Base-by-base conservation (phyloP, 768 basidiomycete species). In the Megacollybia marginata region DNA sequence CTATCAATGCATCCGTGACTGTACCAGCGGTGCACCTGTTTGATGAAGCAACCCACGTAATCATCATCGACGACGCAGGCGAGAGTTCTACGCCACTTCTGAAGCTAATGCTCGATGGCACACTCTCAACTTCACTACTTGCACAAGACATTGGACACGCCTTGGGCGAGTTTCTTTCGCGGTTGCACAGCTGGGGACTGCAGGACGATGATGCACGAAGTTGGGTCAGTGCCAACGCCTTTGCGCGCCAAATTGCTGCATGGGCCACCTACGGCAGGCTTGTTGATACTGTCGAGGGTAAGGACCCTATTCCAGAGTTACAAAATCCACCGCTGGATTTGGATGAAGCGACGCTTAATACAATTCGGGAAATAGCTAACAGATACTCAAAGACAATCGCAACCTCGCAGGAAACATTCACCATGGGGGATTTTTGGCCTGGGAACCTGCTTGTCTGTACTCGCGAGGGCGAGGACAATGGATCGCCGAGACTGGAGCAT, bases 391-490 rank as follows among this genome's bases (percentile, higher is more conserved):
- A 55, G 44, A 58, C 62, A 6, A 61, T 69, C 40, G 46, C 61
- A 31, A 48, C 48, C 6, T 63, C 59, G 9, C 54, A 63, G 12
- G 63, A 64, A 9, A 51, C 61, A 28, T 67, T 75, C 44, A 70
- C 73, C n/a, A 79, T 79, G 78, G 85, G 85, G 0, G 85, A 87
- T 60, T 81, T 86, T 55, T 87, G 85, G 83, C 76, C 85, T 1
- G 85, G 83, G 0, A 86, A 87, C 56, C 54, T 86, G 43, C 66
- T 84, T 52, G 55, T 84, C n/a, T 60, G 55, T 10, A 58, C 71
- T 10, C 62, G 62, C 44, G 57, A 57, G 6, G 58, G 63, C 1
- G 67, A 66, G 11, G 23, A 28, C 23, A 6, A 6, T 6, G 50
- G 55, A 2, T 34, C 36, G n/a, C 48, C 23, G 1, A 44, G 52